Conservation (phyloP, 345 rosid species). For the Aquilaria sinensis region DNA sequence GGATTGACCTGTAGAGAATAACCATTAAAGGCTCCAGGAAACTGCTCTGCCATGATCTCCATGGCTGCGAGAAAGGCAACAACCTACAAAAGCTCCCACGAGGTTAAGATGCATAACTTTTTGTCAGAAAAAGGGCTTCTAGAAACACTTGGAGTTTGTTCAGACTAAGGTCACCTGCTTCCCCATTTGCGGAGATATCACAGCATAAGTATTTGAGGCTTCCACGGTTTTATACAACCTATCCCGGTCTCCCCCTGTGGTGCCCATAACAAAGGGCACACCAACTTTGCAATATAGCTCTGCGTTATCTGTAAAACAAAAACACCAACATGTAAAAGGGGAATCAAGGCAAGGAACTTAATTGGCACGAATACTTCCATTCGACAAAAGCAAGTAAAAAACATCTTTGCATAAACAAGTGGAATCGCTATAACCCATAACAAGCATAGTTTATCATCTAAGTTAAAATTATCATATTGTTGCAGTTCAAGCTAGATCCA, state of each 20-base stretch:
- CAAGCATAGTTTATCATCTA: no score
- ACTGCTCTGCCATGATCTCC: conserved; percentile 96
- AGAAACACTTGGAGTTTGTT: neutral
- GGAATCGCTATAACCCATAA: neutral
- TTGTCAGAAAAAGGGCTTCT: neutral
- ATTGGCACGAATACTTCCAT: no score
- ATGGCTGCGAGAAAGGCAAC: conserved; percentile 97
- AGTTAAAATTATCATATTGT: neutral
- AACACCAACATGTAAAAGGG: conserved; percentile 2
- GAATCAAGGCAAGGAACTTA: neutral
- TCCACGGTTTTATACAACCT: conserved; percentile 62
- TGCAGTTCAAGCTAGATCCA: neutral
- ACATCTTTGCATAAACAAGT: no score
- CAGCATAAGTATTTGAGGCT: conserved; percentile 64
- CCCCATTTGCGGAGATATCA: conserved; percentile 99
- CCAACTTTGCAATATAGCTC: conserved; percentile 84
- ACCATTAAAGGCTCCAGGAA: conserved; percentile 96
- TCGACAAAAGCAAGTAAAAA: no score
- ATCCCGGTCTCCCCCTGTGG: conserved; percentile 90
- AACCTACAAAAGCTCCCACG: conserved; percentile 41
- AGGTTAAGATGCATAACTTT: conserved; percentile 15
- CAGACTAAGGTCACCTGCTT: conserved; percentile 52
- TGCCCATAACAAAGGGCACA: conserved; percentile 97
- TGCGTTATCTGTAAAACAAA: conserved; percentile 51
- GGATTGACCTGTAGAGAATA: conserved; percentile 61